phyloP scores from a whole-genome alignment of 2,329 filamentous ascomycete genomes.

The Fusarium stilboides region DNA sequence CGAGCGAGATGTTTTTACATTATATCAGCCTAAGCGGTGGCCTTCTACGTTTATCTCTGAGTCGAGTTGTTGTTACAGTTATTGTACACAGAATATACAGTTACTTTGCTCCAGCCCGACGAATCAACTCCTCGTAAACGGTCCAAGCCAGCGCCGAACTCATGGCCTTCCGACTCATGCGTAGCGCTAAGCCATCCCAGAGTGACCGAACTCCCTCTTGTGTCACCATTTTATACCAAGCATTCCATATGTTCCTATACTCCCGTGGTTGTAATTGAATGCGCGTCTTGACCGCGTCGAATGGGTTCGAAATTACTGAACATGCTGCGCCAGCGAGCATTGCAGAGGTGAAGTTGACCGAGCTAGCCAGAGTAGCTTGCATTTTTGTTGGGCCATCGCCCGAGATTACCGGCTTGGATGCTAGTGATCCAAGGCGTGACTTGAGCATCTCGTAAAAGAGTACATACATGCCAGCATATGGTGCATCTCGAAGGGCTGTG shows the following conservation, averaged over 20 bases:
- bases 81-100: constrained; percentile 35
- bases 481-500: constrained; percentile 93
- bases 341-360: constrained; percentile 89
- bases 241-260: constrained; percentile 87
- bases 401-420: constrained; percentile 29
- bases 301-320: constrained; percentile 93
- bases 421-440: constrained; percentile 64
- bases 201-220: constrained; percentile 87
- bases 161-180: constrained; percentile 91
- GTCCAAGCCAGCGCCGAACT: constrained; percentile 98
- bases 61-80: constrained; percentile 46
- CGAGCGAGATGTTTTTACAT: constrained; percentile 15
- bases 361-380: constrained; percentile 61
- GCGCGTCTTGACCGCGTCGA: constrained; percentile 95
- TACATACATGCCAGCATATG: constrained; percentile 95
- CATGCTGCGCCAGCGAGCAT: constrained; percentile 85
- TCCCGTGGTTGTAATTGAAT: constrained; percentile 89
- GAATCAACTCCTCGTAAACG: constrained; percentile 92
- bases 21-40: constrained; percentile 16
- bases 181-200: constrained; percentile 86
- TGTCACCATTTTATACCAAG: constrained; percentile 81
- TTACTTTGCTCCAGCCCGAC: constrained; percentile 62
- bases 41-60: constrained; percentile 33
- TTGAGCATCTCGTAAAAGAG: constrained; percentile 93
- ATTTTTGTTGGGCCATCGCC: constrained; percentile 46